Base-by-base conservation (phyloP, 169 alveolate species). In the Babesia microti region DNA sequence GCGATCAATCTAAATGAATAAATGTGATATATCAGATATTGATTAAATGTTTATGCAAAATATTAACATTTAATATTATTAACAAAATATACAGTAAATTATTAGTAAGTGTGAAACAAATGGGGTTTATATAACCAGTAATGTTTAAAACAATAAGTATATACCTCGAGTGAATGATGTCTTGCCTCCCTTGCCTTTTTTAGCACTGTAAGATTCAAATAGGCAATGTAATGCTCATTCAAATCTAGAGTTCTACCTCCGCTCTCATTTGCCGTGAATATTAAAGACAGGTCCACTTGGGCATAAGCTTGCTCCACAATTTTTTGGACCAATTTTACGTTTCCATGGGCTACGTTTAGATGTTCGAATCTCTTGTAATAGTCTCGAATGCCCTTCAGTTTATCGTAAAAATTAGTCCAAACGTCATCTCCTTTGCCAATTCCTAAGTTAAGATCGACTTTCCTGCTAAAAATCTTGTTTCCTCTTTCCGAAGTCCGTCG, bases 261-360 rank as follows among this genome's bases (percentile, higher is more conserved):
- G 49, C 72, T 79, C 36, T 82, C 90, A 33, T 79, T 75, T 15
- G 87, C 85, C 21, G 73, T 59, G 40, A 82, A 82, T 7, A 63
- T 44, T 29, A 51, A 47, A 42, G 70, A 72, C 7, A 79, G 49
- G 15, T 68, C 55, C 2, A 61, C 72, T 12, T 50, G 50, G 12
- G 52, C 35, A 45, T 65, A 36, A 0, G 81, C 76, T 19, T 71
- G 81, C 22, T 60, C 48, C 2, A 61, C 59, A 17, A 55, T 28
- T 5, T 58, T 48, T 59, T 79, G 68, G 33, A 73, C 27, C 34
- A 59, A 29, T 30, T 71, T 34, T 24, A 40, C 30, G 12, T 70
- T 55, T 29, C 33, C 42, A 61, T 29, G 40, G 26, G 83, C 19
- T 40, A 45, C 40, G 53, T 70, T 58, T 39, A 45, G 21, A 51